Evolutionary conservation across 2,329 filamentous ascomycete genomes (phyloP), one percentile per base, ranked within the genome.

Genomic region (Seiridium cupressi): DNA sequence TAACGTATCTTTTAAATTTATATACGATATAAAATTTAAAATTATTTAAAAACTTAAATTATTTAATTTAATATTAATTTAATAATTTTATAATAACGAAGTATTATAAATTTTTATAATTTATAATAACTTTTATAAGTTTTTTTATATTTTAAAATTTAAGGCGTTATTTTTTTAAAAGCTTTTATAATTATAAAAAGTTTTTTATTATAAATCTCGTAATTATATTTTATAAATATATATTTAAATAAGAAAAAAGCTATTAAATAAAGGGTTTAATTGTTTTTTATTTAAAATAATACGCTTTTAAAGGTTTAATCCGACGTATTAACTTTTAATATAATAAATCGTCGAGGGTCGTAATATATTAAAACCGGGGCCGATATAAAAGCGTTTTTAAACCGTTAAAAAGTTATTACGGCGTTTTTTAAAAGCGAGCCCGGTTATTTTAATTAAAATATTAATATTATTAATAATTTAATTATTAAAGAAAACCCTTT

Each of bases 121-220:
- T 53, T 4, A 40, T 44, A 11, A 44, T 47, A 8, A 62, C 49
- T 26, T 42, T 38, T n/a, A 60, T 2, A 9, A 61, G n/a, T 36
- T 55, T 31, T 1, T 51, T 32, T 18, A 60, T 58, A n/a, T n/a
- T n/a, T 60, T 64, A 51, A 4, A 70, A 57, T 18, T 71, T 55
- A 9, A 32, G 32, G 49, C 64, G 38, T 64, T 60, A 73, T 55
- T 69, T 59, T 49, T 66, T 44, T n/a, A n/a, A 69, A 64, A 1
- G 44, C n/a, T 13, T 55, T n/a, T 9, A 76, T 58, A 38, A 77
- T 71, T 3, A 71, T 70, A 3, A n/a, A n/a, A n/a, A n/a, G n/a
- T n/a, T n/a, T n/a, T n/a, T n/a, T n/a, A n/a, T n/a, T n/a, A n/a
- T n/a, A 76, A 49, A 74, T 74, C 11, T 71, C 46, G 60, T 75